A percentile compares a stretch with the other conserved stretches of the same genome.
Evolutionary conservation across 306 rosid species (phyloP).

Genomic region (Vigna angularis): DNA sequence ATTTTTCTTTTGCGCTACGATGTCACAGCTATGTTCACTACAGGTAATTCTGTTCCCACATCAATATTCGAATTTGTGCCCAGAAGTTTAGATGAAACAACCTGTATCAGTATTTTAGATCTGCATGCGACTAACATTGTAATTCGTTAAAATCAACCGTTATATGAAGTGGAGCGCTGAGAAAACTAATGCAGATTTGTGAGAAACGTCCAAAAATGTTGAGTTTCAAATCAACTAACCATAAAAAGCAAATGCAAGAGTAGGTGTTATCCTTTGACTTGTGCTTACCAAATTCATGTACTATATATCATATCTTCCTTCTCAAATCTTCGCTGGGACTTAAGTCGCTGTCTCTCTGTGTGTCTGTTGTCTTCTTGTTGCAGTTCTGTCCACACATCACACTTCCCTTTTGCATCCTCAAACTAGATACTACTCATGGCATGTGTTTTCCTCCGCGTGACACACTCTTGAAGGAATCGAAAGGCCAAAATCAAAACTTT

Average conservation of each 20-base stretch:
- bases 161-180: not conserved
- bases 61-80: not conserved
- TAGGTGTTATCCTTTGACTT: conserved; percentile 43
- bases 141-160: not conserved
- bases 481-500: conserved; percentile 28
- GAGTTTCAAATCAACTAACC: conserved; percentile 19
- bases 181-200: conserved; percentile 2
- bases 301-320: conserved; percentile 27
- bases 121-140: not conserved
- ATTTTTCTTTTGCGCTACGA: too few species aligned
- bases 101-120: not conserved
- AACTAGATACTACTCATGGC: not conserved
- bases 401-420: conserved; percentile 2
- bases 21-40: not conserved
- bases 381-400: conserved; percentile 22
- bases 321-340: conserved; percentile 38
- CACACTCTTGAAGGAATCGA: conserved; percentile 39
- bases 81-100: not conserved
- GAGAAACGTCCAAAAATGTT: conserved; percentile 40
- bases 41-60: not conserved
- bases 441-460: conserved; percentile 25
- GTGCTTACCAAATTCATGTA: conserved; percentile 36
- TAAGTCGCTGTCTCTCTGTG: conserved; percentile 30
- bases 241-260: conserved; percentile 31
- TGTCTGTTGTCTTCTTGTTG: conserved; percentile 44